A percentile compares a stretch with the other conserved stretches of the same genome.
Evolutionary conservation across 1,139 yeast species (phyloP).

Genomic region (Diutina mesorugosa): DNA sequence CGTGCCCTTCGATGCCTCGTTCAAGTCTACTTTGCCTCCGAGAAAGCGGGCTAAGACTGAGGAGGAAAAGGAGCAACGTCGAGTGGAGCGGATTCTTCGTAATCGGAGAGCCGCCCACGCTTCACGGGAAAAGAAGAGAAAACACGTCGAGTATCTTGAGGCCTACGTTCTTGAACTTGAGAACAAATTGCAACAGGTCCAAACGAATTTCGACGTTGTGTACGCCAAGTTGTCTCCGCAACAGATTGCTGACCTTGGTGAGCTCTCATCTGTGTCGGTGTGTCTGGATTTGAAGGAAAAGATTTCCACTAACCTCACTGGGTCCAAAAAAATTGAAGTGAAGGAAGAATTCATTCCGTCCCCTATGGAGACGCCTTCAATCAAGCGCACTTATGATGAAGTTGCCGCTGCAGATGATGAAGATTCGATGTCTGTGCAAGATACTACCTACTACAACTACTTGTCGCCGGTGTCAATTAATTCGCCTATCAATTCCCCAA

Average conservation of each 20-base stretch:
- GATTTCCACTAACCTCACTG: slow-evolving; percentile 18
- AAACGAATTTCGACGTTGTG: slow-evolving; percentile 11
- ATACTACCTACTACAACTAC: slow-evolving; percentile 18
- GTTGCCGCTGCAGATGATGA: neutral
- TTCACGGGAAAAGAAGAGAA: slow-evolving; percentile 89
- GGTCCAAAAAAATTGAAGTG: neutral
- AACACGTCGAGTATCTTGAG: slow-evolving; percentile 81
- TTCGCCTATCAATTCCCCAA: slow-evolving; percentile 29
- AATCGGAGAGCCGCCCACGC: slow-evolving; percentile 97
- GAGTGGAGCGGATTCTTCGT: slow-evolving; percentile 83
- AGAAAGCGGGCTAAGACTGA: slow-evolving; percentile 92
- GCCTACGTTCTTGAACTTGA: slow-evolving; percentile 41
- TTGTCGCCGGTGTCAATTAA: slow-evolving; percentile 33
- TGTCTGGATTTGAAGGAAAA: slow-evolving; percentile 19
- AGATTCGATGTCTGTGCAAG: neutral
- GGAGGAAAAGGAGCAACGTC: slow-evolving; percentile 93
- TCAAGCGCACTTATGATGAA: neutral
- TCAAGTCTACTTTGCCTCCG: slow-evolving; percentile 61
- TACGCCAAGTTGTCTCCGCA: slow-evolving; percentile 5
- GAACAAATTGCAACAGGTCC: slow-evolving; percentile 16
- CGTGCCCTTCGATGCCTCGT: slow-evolving; percentile 9
- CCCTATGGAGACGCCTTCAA: neutral
- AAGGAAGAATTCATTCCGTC: neutral
- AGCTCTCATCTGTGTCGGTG: slow-evolving; percentile 9
- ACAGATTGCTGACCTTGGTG: slow-evolving; percentile 4